phyloP scores from a whole-genome alignment of 164 flowering plant species.

The Nymphaea colorata region DNA sequence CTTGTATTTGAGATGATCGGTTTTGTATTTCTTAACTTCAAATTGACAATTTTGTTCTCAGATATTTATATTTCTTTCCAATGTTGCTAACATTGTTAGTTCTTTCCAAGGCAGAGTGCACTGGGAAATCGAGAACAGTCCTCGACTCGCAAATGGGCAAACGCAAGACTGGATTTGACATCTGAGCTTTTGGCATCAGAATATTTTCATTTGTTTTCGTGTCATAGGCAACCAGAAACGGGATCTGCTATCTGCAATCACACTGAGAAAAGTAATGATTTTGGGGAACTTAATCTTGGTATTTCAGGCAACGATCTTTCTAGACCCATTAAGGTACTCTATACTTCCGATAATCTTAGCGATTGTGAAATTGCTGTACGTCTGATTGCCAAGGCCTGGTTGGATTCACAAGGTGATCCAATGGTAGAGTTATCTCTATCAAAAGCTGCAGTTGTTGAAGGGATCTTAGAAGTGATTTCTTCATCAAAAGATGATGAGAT shows the following conservation, averaged over 20 bases:
- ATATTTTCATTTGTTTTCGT: conserved; percentile 20
- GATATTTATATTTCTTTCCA: not conserved
- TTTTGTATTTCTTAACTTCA: not conserved
- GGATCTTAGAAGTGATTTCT: conserved; percentile 45
- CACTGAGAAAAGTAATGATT: conserved; percentile 8
- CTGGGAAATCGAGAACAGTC: conserved; percentile 9
- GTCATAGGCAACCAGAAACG: conserved; percentile 26
- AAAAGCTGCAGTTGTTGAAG: conserved; percentile 40
- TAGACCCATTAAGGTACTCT: conserved; percentile 29
- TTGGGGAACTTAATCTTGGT: conserved; percentile 8
- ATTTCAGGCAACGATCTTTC: conserved; percentile 17
- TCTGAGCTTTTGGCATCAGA: conserved; percentile 23
- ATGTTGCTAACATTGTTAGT: not conserved
- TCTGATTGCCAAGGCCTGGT: conserved; percentile 39
- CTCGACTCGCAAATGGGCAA: conserved; percentile 17
- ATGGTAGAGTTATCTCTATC: conserved; percentile 25
- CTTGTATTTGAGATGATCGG: conserved; percentile 4
- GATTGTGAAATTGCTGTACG: conserved; percentile 55
- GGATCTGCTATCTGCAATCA: conserved; percentile 8
- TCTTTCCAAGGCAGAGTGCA: conserved; percentile 19
- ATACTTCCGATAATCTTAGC: conserved; percentile 35
- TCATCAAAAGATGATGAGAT: conserved; percentile 46
- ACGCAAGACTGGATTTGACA: conserved; percentile 14
- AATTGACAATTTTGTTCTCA: not conserved
- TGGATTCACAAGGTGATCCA: conserved; percentile 32